Evolutionary conservation across 2,329 filamentous ascomycete genomes (phyloP), one percentile per base, ranked within the genome.

Genomic region (Chrysosporium keratinophilum): DNA sequence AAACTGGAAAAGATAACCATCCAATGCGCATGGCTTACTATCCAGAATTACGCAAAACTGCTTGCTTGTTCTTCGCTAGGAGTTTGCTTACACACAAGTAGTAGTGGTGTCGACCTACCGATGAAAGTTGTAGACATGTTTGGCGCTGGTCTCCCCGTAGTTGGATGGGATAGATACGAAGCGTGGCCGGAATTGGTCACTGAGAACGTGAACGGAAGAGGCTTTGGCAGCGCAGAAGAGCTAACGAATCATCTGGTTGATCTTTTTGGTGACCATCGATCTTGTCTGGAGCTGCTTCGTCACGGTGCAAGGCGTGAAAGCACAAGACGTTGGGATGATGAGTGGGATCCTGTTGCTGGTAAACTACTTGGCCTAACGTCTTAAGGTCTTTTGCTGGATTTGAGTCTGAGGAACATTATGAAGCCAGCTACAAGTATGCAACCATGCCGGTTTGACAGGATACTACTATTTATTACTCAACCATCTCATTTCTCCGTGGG

Each of bases 111-210:
- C 0, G 93, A 98, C 69, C 75, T 98, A 17, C 93, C 93, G 0
- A 98, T 98, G 93, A 98, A 98, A 71, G 89, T 98, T 0, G 90
- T 98, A 12, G 93, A 98, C 67, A 96, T 98, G 90, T 97, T 98
- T 67, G 93, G 93, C 1, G 86, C 90, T 0, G 93, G 91, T 0
- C 74, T 98, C 28, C 93, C 93, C 0, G 93, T 98, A 0, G 83
- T 85, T 0, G 91, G 89, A 3, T 97, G 93, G 77, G 81, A 80
- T 23, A 78, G 79, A 1, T 98, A 95, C 64, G 83, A 90, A 65
- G 91, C 90, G 58, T 95, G 95, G 77, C 76, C 80, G 1, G 93
- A 98, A 71, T 74, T 98, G n/a, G 87, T 98, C 23, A 84, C 79
- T 50, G 90, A 97, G 63, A 85, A 87, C 0, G 76, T 83, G 39